A percentile compares a stretch with the other conserved stretches of the same genome.
These are phyloP conservation scores for Phoenix dactylifera DNA, from an alignment of 176 grass and related monocot genomes.

Conservation along the genomic window DNA sequence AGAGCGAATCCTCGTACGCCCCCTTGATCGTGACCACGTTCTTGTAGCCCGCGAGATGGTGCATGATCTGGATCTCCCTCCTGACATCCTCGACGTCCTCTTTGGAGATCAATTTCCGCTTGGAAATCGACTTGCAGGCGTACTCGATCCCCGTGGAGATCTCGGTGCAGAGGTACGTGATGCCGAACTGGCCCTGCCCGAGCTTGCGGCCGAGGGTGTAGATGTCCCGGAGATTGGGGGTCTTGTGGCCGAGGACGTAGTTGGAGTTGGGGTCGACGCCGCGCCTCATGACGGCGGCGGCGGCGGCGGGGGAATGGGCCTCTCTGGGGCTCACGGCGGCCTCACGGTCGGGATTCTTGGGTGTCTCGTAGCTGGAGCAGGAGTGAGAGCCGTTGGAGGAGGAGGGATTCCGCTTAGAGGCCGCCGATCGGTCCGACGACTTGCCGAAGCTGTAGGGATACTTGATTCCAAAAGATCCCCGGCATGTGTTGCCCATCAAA, in stretches of 20 bases:
- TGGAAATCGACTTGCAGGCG: conserved; percentile 94
- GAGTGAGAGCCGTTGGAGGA: conserved; percentile 19
- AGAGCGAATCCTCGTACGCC: conserved; percentile 79
- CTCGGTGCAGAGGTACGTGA: conserved; percentile 83
- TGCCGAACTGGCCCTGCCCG: conserved; percentile 94
- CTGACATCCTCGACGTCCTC: conserved; percentile 95
- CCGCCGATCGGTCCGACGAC: conserved; percentile 17
- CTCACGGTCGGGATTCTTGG: conserved; percentile 38
- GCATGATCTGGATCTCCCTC: conserved; percentile 99
- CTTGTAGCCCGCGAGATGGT: conserved; percentile 74
- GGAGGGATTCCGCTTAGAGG: conserved; percentile 30
- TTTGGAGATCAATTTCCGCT: conserved; percentile 88
- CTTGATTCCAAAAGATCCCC: conserved; percentile 62
- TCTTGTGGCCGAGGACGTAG: conserved; percentile 66
- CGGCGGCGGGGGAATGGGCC: neutral
- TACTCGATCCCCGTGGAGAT: conserved; percentile 54
- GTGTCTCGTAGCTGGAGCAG: conserved; percentile 11
- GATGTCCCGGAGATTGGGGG: conserved; percentile 63
- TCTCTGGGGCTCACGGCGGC: conserved; percentile 19
- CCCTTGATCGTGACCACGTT: conserved; percentile 97
- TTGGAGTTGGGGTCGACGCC: conserved; percentile 33
- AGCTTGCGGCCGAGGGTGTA: conserved; percentile 67
- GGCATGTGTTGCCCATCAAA: conserved; percentile 99
- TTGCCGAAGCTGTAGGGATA: conserved; percentile 41
- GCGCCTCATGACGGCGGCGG: conserved; percentile 23